A percentile compares a stretch with the other conserved stretches of the same genome.
These are phyloP conservation scores for Saccharomyces hybrid DNA, from an alignment of 1,139 yeast genomes.

Conservation along the genomic window DNA sequence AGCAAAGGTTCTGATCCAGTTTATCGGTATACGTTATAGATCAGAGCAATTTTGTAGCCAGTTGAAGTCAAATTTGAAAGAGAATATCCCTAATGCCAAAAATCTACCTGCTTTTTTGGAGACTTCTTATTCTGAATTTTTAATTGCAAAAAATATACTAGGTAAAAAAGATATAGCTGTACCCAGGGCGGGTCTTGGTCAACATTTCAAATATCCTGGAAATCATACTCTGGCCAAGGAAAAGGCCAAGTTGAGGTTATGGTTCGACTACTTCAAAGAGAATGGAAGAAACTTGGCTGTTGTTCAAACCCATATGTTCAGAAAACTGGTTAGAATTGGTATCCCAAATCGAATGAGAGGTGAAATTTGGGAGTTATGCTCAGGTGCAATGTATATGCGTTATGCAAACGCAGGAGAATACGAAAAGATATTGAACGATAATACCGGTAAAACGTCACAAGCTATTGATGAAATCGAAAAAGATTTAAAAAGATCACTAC, in stretches of 20 bases:
- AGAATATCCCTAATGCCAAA: constrained; percentile 57
- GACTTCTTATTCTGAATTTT: constrained; percentile 79
- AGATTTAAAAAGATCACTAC: constrained; percentile 86
- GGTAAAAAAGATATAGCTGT: constrained; percentile 40
- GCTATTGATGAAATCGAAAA: constrained; percentile 97
- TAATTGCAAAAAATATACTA: constrained; percentile 51
- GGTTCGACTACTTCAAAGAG: constrained; percentile 83
- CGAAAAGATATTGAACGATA: constrained; percentile 47
- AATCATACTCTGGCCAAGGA: constrained; percentile 71
- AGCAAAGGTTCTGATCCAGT: constrained; percentile 54
- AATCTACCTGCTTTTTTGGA: constrained; percentile 57
- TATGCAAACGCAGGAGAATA: constrained; percentile 59
- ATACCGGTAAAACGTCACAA: constrained; percentile 56
- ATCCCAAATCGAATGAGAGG: constrained; percentile 89
- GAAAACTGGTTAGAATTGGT: constrained; percentile 79
- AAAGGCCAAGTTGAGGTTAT: constrained; percentile 76
- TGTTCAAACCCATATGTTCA: constrained; percentile 68
- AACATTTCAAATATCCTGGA: constrained; percentile 81
- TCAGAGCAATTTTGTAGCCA: constrained; percentile 74
- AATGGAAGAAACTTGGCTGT: constrained; percentile 82
- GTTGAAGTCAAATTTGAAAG: constrained; percentile 54
- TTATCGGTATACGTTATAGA: constrained; percentile 70
- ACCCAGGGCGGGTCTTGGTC: constrained; percentile 83
- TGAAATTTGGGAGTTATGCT: constrained; percentile 89
- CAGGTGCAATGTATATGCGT: constrained; percentile 78